Conservation (phyloP, 345 rosid genomes). For the Salix exigua region DNA sequence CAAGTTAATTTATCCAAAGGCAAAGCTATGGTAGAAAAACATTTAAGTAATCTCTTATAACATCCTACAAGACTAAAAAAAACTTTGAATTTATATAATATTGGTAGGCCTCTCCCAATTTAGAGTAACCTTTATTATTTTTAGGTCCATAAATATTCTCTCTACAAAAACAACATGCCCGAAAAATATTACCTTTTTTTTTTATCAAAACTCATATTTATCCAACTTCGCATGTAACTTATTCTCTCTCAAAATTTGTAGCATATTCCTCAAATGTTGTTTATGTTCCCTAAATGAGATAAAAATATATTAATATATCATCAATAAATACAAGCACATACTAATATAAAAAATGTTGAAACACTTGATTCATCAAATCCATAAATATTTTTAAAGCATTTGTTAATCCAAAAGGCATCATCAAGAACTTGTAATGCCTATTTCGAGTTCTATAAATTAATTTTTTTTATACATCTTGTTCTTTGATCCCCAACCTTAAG, state of each 20-base stretch:
- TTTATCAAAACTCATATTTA: background rate
- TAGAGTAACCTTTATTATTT: background rate
- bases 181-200: background rate
- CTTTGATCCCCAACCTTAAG: no score
- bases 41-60: background rate
- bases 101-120: background rate
- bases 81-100: background rate
- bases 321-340: no score
- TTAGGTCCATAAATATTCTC: background rate
- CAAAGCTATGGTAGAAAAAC: background rate
- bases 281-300: background rate
- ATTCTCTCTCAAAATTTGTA: background rate
- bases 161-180: background rate
- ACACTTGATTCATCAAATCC: no score
- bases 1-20: background rate
- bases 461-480: no score
- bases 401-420: no score
- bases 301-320: background rate
- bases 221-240: background rate
- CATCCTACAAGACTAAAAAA: background rate
- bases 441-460: no score
- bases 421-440: no score
- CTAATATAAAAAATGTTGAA: no score
- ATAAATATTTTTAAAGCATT: no score
- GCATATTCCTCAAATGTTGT: background rate